Percentiles rank a stretch among this genome's conserved stretches.
These are phyloP conservation scores for Fermentozyma sake DNA, from an alignment of 1,139 yeast species.

Conservation along the genomic window DNA sequence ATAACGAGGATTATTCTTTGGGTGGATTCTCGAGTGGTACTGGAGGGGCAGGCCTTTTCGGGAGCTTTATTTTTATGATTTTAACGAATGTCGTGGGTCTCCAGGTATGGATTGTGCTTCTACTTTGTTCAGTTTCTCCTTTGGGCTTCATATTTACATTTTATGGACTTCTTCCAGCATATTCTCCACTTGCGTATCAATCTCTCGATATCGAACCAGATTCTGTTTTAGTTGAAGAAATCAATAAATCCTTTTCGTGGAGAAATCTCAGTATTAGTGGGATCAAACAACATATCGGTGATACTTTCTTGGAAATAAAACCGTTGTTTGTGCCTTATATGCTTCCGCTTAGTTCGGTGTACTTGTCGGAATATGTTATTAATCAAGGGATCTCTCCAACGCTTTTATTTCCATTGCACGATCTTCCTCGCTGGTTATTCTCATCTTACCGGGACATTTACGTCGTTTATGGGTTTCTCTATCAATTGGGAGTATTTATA, in stretches of 20 bases:
- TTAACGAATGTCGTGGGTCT: conserved; percentile 35
- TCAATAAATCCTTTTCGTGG: background rate
- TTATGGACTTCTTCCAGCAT: conserved; percentile 28
- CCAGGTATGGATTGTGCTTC: conserved; percentile 26
- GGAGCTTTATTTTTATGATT: conserved; percentile 51
- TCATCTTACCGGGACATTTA: conserved; percentile 75
- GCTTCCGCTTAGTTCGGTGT: conserved; percentile 80
- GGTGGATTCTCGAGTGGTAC: conserved; percentile 94
- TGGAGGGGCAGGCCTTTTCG: conserved; percentile 89
- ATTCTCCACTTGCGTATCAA: conserved; percentile 1
- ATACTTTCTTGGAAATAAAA: conserved; percentile 40
- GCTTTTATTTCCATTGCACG: conserved; percentile 65
- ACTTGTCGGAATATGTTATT: conserved; percentile 80
- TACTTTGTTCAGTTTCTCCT: conserved; percentile 34
- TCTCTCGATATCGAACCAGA: conserved; percentile 1
- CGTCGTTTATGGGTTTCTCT: conserved; percentile 88
- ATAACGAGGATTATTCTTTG: conserved; percentile 48
- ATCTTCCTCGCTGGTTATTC: conserved; percentile 59
- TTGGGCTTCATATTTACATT: conserved; percentile 29
- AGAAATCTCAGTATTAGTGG: background rate
- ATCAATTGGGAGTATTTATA: conserved; percentile 88
- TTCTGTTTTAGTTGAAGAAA: background rate
- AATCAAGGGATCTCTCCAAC: conserved; percentile 94
- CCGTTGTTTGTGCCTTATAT: conserved; percentile 66
- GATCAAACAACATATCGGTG: conserved; percentile 19